Evolutionary conservation across 2,329 filamentous ascomycete genomes (phyloP).

Genomic region (Epichloe typhina): DNA sequence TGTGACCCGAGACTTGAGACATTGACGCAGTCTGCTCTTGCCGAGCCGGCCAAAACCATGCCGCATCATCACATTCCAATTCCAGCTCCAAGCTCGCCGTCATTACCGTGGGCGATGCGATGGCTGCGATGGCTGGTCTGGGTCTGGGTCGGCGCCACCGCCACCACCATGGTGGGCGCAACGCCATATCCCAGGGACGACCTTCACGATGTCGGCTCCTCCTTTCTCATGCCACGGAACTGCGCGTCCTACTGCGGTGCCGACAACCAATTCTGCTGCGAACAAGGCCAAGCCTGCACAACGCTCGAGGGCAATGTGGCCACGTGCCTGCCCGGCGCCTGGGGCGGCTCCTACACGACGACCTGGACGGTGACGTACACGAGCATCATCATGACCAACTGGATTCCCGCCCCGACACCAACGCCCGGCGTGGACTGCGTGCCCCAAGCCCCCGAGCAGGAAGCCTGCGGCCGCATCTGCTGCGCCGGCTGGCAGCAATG

Average conservation of each 20-base stretch:
- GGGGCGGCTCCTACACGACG: slow-evolving; percentile 31
- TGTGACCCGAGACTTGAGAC: too few species aligned
- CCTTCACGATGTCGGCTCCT: slow-evolving; percentile 33
- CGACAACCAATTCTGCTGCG: slow-evolving; percentile 43
- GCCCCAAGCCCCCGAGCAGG: slow-evolving; percentile 38
- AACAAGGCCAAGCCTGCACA: slow-evolving; percentile 33
- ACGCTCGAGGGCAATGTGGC: slow-evolving; percentile 35
- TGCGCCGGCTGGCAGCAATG: slow-evolving; percentile 61
- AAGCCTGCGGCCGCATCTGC: slow-evolving; percentile 55
- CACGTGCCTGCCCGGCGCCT: slow-evolving; percentile 29
- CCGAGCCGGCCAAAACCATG: neutral
- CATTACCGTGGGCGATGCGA: slow-evolving; percentile 3
- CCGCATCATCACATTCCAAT: neutral
- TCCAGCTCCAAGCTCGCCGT: slow-evolving; percentile 1
- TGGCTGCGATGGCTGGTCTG: slow-evolving; percentile 7
- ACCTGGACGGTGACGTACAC: slow-evolving; percentile 52
- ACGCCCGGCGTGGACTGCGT: slow-evolving; percentile 34
- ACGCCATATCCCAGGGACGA: slow-evolving; percentile 37
- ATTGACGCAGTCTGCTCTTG: neutral
- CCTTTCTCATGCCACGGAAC: slow-evolving; percentile 34
- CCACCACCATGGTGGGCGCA: slow-evolving; percentile 21
- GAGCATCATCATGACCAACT: slow-evolving; percentile 41
- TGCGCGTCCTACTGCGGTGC: slow-evolving; percentile 42
- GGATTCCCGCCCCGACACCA: slow-evolving; percentile 30
- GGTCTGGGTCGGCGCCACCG: slow-evolving; percentile 23